Evolutionary conservation across 139 green algal genomes (phyloP).

Genomic region (Chlamydomonas schloesseri): DNA sequence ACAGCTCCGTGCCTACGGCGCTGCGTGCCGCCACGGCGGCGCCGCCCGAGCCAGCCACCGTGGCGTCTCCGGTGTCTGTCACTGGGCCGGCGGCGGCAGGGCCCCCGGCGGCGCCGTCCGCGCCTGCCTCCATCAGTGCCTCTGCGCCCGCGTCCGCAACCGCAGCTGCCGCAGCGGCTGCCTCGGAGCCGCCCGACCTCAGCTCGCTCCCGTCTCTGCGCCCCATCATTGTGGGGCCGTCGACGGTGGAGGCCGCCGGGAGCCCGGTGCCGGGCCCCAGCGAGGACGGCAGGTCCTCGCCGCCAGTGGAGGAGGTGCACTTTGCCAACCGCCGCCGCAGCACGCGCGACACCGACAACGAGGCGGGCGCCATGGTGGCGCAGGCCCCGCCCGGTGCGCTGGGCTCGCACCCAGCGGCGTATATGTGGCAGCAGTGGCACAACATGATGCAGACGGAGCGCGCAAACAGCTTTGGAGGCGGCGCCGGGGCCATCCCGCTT

Average conservation of each 20-base stretch:
- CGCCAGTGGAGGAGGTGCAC: neutral
- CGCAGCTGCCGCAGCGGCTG: neutral
- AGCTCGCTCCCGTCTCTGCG: neutral
- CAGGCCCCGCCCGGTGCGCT: neutral
- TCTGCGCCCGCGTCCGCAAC: too few relatives aligned
- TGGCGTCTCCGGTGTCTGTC: too few relatives aligned
- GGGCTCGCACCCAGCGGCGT: neutral
- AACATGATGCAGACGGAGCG: neutral
- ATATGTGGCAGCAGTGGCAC: constrained; percentile 13
- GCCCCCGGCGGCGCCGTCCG: neutral
- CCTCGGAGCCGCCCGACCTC: too few relatives aligned
- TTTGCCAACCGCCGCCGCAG: neutral
- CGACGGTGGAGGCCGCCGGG: neutral
- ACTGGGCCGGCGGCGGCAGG: too few relatives aligned
- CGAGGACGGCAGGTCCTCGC: neutral
- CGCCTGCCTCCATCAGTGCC: neutral
- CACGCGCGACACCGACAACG: neutral
- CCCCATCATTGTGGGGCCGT: neutral
- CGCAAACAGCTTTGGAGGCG: neutral
- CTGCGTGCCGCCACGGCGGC: too few relatives aligned
- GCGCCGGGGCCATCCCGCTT: neutral
- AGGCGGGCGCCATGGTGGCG: neutral
- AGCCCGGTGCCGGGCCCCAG: neutral
- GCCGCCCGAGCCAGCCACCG: too few relatives aligned
- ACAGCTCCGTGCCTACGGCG: too few relatives aligned